Base-by-base conservation (phyloP, 1,139 yeast species). In the Candida mesenterica region DNA sequence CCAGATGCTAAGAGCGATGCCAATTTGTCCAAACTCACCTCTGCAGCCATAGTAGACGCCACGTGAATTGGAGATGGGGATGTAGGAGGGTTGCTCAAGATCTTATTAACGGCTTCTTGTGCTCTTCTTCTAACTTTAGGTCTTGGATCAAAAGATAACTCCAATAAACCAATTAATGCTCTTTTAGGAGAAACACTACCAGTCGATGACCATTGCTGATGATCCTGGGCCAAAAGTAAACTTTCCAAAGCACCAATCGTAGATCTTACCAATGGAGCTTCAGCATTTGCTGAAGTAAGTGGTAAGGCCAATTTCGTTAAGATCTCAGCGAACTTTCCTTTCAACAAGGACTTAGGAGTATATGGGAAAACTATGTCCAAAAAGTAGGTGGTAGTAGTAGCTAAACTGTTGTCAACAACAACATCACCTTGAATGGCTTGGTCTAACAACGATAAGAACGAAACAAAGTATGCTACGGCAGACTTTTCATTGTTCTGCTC, bases 61-160 rank as follows among this genome's bases (percentile, higher is more conserved):
- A 87, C 82, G 56, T 90, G 97, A 31, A 76, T 81, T 5, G 82
- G 73, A 12, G 79, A 68, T 7, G 96, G 94, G n/a, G 90, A 83
- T 0, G 88, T 76, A 9, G 96, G 96, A 12, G 94, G 90, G 45
- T 73, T 72, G 4, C 63, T 45, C 44, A 92, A 65, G 22, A 92
- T 67, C 4, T 67, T 72, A 32, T 72, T 62, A 15, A 92, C 72
- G 2, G 97, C 86, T 40, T 92, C 98, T 49, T 83, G 86, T 2
- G 97, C 96, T 67, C 97, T 80, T 75, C 86, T 88, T 60, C 99
- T 79, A 9, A 94, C 95, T 54, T 94, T 94, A 23, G 99, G 98
- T 57, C 98, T 77, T 30, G 87, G 82, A 58, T 94, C 98, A 36
- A 86, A 64, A 1, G 92, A 77, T 44, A 89, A 71, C 52, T 88